These are phyloP conservation scores for Diaporthe citri DNA, from an alignment of 2,329 filamentous ascomycete genomes.

Conservation along the genomic window DNA sequence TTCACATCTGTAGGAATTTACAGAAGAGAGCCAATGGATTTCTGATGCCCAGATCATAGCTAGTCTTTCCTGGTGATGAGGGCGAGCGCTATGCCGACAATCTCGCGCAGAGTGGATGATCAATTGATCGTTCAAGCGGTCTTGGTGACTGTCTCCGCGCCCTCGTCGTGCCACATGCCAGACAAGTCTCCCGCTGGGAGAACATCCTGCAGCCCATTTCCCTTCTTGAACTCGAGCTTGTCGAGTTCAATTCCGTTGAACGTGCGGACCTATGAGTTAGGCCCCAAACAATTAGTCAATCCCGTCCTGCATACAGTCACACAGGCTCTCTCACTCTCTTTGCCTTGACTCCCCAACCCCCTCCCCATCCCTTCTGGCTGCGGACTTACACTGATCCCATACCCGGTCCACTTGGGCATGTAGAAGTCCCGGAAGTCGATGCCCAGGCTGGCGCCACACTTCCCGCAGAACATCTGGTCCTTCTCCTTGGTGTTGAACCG, in stretches of 20 bases:
- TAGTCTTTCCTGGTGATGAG: not conserved
- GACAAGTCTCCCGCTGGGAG: conserved; percentile 54
- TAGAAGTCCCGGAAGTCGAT: conserved; percentile 57
- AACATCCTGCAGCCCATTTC: conserved; percentile 53
- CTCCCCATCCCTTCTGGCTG: not conserved
- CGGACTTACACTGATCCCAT: conserved; percentile 59
- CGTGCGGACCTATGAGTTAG: conserved; percentile 51
- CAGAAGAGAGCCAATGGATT: conserved; percentile 1
- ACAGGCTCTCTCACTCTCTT: not conserved
- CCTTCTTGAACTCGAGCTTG: conserved; percentile 51
- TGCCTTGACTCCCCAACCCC: not conserved
- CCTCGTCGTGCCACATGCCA: conserved; percentile 47
- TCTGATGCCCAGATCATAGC: not conserved
- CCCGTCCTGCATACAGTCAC: not conserved
- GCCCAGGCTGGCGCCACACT: conserved; percentile 60
- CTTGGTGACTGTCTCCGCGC: conserved; percentile 34
- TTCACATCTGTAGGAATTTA: not conserved
- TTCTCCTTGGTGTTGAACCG: conserved; percentile 61
- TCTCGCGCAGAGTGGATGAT: not conserved
- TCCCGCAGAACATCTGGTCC: conserved; percentile 63
- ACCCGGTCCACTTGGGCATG: conserved; percentile 47
- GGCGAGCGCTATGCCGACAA: not conserved
- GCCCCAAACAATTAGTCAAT: not conserved
- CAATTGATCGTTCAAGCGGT: not conserved
- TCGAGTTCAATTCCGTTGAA: conserved; percentile 57